Evolutionary conservation across 2,329 filamentous ascomycete species (phyloP).

Genomic region (Curvularia sp.): DNA sequence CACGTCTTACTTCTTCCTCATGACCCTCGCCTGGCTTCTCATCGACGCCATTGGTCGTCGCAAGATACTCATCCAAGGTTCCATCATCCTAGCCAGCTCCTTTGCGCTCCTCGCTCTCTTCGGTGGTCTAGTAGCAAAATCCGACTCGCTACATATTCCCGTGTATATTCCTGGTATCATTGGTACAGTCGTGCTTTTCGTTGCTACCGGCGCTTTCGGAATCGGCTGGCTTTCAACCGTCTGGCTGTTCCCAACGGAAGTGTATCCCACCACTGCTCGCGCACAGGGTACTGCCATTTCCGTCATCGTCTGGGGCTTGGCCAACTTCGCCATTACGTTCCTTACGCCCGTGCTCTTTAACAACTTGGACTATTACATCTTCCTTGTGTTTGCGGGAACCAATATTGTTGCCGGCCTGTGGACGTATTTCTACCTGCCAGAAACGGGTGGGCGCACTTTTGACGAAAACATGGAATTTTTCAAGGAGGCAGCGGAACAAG

Average conservation of each 20-base stretch:
- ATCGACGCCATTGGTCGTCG: constrained; percentile 65
- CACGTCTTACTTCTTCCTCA: constrained; percentile 66
- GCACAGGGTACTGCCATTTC: constrained; percentile 63
- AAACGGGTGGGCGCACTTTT: constrained; percentile 65
- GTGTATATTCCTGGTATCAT: constrained; percentile 57
- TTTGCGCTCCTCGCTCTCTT: constrained; percentile 63
- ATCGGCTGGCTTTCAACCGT: constrained; percentile 67
- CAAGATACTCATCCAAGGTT: constrained; percentile 62
- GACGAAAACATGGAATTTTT: constrained; percentile 69
- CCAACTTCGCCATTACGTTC: constrained; percentile 66
- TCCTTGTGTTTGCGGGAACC: constrained; percentile 63
- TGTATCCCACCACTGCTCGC: constrained; percentile 62
- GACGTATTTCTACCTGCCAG: constrained; percentile 62
- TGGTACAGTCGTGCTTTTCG: constrained; percentile 61
- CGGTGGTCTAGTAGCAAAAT: constrained; percentile 57
- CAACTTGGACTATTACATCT: constrained; percentile 65
- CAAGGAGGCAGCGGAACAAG: constrained; percentile 58
- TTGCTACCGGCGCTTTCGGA: constrained; percentile 67
- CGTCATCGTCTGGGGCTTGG: constrained; percentile 64
- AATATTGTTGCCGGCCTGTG: constrained; percentile 63
- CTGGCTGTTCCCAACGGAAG: constrained; percentile 68
- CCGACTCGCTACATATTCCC: constrained; percentile 48
- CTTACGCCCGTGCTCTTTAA: constrained; percentile 67
- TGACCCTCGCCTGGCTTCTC: constrained; percentile 67
- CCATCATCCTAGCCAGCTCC: constrained; percentile 56